These are phyloP conservation scores for Primulina eburnea DNA, from an alignment of 257 asterid species.

Conservation along the genomic window DNA sequence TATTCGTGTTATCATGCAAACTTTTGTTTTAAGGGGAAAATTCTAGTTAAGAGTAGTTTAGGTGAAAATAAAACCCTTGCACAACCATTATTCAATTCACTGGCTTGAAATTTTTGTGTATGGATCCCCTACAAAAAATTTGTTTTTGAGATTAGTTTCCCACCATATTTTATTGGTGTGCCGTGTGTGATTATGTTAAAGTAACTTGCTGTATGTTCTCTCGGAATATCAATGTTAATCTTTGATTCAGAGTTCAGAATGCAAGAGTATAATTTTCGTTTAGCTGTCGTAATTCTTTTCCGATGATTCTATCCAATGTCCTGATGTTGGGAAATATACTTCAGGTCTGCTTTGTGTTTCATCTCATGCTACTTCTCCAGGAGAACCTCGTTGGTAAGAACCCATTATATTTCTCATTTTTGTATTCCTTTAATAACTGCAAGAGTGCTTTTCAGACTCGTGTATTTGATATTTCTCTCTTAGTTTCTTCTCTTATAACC, in stretches of 20 bases:
- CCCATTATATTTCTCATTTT: slow-evolving; percentile 25
- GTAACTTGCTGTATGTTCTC: slow-evolving; percentile 15
- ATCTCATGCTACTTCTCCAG: slow-evolving; percentile 79
- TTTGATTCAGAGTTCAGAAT: slow-evolving; percentile 7
- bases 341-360: slow-evolving; percentile 88
- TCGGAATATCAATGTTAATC: not conserved
- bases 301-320: slow-evolving; percentile 17
- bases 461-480: not conserved
- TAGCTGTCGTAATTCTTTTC: slow-evolving; percentile 12
- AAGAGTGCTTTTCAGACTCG: slow-evolving; percentile 9
- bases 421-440: not conserved
- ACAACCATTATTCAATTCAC: too few species aligned
- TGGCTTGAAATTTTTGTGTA: too few species aligned
- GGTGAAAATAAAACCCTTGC: too few species aligned
- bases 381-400: slow-evolving; percentile 75
- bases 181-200: not conserved
- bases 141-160: not conserved
- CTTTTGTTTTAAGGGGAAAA: not conserved
- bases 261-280: slow-evolving; percentile 1
- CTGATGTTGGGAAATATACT: slow-evolving; percentile 23
- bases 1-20: slow-evolving; percentile 3
- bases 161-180: not conserved
- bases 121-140: not conserved
- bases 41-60: not conserved
- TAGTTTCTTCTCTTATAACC: slow-evolving; percentile 3